A percentile compares a stretch with the other conserved stretches of the same genome.
phyloP scores from a whole-genome alignment of 176 grass and related monocot species.

The Themeda triandra region DNA sequence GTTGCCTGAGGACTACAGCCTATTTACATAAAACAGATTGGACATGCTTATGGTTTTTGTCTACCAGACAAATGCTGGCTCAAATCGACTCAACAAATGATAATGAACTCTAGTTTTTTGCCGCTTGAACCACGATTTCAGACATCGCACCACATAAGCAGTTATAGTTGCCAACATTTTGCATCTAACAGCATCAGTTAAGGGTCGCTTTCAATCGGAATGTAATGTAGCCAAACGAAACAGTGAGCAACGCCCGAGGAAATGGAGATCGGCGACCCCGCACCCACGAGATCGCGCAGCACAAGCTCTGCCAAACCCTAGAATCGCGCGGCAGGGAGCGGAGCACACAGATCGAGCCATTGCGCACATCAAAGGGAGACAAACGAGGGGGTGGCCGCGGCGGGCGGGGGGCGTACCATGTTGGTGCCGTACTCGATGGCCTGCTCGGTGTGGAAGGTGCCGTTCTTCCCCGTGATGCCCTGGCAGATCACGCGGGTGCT shows the following conservation, averaged over 20 bases:
- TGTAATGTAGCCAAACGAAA: not conserved
- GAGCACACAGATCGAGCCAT: not conserved
- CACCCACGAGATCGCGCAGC: slow-evolving; percentile 2
- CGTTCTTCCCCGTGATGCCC: slow-evolving; percentile 99
- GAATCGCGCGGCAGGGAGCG: not conserved
- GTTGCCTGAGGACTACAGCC: not conserved
- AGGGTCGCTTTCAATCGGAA: not conserved
- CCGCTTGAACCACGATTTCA: not conserved
- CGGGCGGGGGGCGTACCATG: slow-evolving; percentile 46
- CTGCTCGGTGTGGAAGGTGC: slow-evolving; percentile 99
- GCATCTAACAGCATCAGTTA: not conserved
- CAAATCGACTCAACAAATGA: not conserved
- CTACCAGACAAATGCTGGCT: not conserved
- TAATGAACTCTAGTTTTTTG: not conserved
- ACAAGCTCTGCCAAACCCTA: slow-evolving; percentile 15
- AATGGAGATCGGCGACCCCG: slow-evolving; percentile 19
- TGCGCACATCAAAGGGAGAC: not conserved
- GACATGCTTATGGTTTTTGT: too few relatives aligned
- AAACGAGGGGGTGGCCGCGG: not conserved
- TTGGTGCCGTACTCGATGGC: slow-evolving; percentile 99
- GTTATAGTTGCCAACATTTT: not conserved
- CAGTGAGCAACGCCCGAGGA: not conserved
- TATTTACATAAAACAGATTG: slow-evolving; percentile 15
- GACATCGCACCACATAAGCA: not conserved
- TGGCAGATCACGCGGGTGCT: slow-evolving; percentile 99